Percentiles rank a stretch among this genome's conserved stretches.
Evolutionary conservation across 495 filamentous ascomycete species (phyloP).

Genomic region (Talaromyces borbonicus): DNA sequence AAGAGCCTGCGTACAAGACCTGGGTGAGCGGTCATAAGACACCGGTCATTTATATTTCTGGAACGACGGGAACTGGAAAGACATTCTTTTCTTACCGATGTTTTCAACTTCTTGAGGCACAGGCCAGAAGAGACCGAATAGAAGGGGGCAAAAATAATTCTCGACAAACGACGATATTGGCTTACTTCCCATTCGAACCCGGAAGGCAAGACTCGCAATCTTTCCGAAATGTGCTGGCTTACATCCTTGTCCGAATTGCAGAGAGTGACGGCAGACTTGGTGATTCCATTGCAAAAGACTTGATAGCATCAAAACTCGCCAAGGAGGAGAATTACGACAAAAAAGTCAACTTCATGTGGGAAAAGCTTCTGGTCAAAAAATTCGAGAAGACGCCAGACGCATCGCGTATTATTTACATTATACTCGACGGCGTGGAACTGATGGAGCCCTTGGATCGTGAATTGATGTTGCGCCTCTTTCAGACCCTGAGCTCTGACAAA

Average conservation of each 20-base stretch:
- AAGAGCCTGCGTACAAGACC: not conserved
- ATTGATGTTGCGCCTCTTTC: not conserved
- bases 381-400: not conserved
- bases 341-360: conserved; percentile 1
- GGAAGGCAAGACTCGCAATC: not conserved
- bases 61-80: not conserved
- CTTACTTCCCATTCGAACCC: not conserved
- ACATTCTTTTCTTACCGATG: not conserved
- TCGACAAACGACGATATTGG: not conserved
- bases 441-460: not conserved
- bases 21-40: not conserved
- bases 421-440: not conserved
- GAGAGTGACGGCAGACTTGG: not conserved
- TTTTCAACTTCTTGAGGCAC: not conserved
- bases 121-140: not conserved
- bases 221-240: not conserved
- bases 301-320: not conserved
- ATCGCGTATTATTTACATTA: not conserved
- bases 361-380: not conserved
- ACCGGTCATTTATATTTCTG: not conserved
- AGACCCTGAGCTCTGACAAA: not conserved
- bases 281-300: not conserved
- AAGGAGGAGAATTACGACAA: not conserved
- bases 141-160: not conserved
- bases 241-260: not conserved